Evolutionary conservation across 805 yeast species (phyloP), one percentile per base, ranked within the genome.

Genomic region (Yarrowia keelungensis): DNA sequence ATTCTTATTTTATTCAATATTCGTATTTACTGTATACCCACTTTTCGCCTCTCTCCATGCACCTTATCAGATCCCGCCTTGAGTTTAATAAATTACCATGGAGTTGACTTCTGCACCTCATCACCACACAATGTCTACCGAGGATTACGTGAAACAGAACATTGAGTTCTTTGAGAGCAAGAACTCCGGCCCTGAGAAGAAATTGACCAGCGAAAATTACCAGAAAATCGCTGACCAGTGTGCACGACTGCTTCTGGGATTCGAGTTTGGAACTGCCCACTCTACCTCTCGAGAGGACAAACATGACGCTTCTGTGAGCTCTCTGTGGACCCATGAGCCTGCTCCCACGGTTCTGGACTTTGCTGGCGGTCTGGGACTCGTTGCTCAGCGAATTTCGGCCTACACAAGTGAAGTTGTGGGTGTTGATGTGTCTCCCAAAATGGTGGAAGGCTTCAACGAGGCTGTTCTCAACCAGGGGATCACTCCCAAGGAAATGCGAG

Each of bases 311-410:
- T 11, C 22, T 8, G 56, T 49, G 16, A 47, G 56, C 47, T 36
- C 56, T 0, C 5, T 62, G 8, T 62, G 67, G 67, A 62, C 22
- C 2, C 36, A 26, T 2, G 14, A 36, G 1, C 67, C 67, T 5
- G 47, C 70, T 1, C 71, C 73, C 14, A 42, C 53, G 32, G 74
- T 74, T 0, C 71, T 74, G 11, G 76, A 74, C 47, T 74, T 74
- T 66, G 76, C 73, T 3, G 73, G 76, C 46, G 76, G 76, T 0
- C 69, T 72, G 2, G 76, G 76, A 12, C 59, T 71, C 15, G 56
- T 74, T 8, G 65, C 71, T 19, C 71, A 70, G 54, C 47, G 58
- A 15, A 50, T 74, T 54, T 74, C 75, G 2, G 70, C 71, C 3
- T 58, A 72, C 42, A 69, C 71, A 22, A 64, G 49, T 14, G 36